Percentiles rank a stretch among this genome's conserved stretches.
These are phyloP conservation scores for Dactylonectria macrodidyma DNA, from an alignment of 2,329 filamentous ascomycete genomes.

Conservation along the genomic window DNA sequence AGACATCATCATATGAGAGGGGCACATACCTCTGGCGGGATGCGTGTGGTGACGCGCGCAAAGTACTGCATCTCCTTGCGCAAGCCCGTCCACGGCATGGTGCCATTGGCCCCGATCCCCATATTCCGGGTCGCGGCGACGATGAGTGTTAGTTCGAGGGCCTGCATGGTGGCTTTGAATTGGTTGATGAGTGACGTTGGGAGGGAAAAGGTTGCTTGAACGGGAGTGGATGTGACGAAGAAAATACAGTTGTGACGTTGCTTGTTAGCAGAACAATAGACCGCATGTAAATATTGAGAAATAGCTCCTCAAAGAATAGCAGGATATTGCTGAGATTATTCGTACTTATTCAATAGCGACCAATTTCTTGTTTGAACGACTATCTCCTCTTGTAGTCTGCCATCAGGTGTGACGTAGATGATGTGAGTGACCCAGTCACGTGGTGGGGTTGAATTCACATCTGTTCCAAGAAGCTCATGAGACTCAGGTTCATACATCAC, in stretches of 20 bases:
- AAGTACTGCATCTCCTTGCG: conserved; percentile 97
- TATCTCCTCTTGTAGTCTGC: too few species aligned
- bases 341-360: too few species aligned
- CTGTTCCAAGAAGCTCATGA: too few species aligned
- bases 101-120: conserved; percentile 87
- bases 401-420: too few species aligned
- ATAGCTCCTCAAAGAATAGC: conserved; percentile 23
- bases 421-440: too few species aligned
- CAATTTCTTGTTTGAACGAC: too few species aligned
- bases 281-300: conserved; percentile 36
- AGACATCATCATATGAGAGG: neutral
- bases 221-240: too few species aligned
- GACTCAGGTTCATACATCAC: too few species aligned
- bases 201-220: neutral
- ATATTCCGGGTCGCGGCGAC: conserved; percentile 92
- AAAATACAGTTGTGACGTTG: conserved; percentile 29
- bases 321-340: too few species aligned
- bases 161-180: conserved; percentile 48
- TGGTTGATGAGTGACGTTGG: conserved; percentile 19
- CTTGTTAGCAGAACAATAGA: conserved; percentile 27
- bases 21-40: conserved; percentile 58
- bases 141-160: conserved; percentile 84
- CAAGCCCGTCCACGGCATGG: conserved; percentile 90
- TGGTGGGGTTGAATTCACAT: too few species aligned
- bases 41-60: conserved; percentile 85